phyloP scores from a whole-genome alignment of 108 stramenopile genomes.

The Skeletonema marinoi region DNA sequence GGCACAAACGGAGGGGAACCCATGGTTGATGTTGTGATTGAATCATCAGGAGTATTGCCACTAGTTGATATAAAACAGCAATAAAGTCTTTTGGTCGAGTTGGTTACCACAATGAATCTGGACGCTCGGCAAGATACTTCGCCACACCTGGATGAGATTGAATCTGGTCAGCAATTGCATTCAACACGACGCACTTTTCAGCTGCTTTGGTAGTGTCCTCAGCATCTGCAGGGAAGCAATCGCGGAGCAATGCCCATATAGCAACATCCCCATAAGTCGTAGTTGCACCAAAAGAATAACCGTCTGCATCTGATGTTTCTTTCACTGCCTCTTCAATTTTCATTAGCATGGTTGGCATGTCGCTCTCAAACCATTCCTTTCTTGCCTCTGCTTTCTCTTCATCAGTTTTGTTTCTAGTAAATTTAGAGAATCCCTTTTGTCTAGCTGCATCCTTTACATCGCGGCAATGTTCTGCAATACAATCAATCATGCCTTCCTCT shows the following conservation, averaged over 20 bases:
- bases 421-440: slow-evolving; percentile 56
- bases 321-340: slow-evolving; percentile 55
- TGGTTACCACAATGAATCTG: slow-evolving; percentile 54
- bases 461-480: slow-evolving; percentile 67
- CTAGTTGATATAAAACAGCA: background rate
- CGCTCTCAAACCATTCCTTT: slow-evolving; percentile 50
- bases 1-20: slow-evolving; percentile 79
- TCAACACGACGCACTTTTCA: slow-evolving; percentile 43
- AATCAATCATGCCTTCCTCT: slow-evolving; percentile 66
- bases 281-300: slow-evolving; percentile 49
- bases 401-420: slow-evolving; percentile 53
- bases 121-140: slow-evolving; percentile 55
- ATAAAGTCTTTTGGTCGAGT: background rate
- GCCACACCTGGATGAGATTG: slow-evolving; percentile 40
- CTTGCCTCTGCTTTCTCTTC: slow-evolving; percentile 49
- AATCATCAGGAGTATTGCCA: slow-evolving; percentile 76
- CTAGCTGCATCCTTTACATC: slow-evolving; percentile 62
- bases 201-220: slow-evolving; percentile 59
- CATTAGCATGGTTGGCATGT: slow-evolving; percentile 55
- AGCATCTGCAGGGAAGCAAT: slow-evolving; percentile 44
- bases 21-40: slow-evolving; percentile 61
- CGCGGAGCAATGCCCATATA: slow-evolving; percentile 55
- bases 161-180: slow-evolving; percentile 48
- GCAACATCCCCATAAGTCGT: slow-evolving; percentile 56
- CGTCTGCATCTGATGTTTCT: slow-evolving; percentile 18